Conservation (phyloP, 106 monocot species). For the Apostasia ramifera region DNA sequence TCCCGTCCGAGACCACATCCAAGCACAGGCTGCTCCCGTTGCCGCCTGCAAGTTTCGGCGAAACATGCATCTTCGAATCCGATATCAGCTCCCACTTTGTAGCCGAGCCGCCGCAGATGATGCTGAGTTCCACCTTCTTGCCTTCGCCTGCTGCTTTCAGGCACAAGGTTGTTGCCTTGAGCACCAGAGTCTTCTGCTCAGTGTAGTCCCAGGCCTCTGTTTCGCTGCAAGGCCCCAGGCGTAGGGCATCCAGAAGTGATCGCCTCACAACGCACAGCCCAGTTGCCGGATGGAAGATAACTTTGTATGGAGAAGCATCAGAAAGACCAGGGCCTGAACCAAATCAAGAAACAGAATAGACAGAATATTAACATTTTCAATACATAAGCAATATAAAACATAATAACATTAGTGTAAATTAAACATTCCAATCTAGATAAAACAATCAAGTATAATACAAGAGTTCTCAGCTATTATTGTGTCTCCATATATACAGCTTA, state of each 20-base stretch:
- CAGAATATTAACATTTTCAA: too few species aligned
- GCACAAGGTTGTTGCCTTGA: not conserved
- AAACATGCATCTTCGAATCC: conserved; percentile 12
- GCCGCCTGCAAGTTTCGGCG: not conserved
- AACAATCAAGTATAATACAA: too few species aligned
- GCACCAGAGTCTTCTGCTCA: not conserved
- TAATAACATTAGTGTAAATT: too few species aligned
- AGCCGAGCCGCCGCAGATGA: not conserved
- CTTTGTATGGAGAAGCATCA: conserved; percentile 18
- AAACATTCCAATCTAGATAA: too few species aligned
- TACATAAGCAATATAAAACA: too few species aligned
- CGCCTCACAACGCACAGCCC: conserved; percentile 48
- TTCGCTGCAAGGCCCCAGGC: conserved; percentile 42
- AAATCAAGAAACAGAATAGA: not conserved
- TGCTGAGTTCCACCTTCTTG: not conserved
- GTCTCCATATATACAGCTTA: too few species aligned
- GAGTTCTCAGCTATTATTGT: too few species aligned
- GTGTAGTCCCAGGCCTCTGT: conserved; percentile 60
- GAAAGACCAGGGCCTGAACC: conserved; percentile 52
- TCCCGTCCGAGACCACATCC: conserved; percentile 7
- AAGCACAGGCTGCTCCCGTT: conserved; percentile 1
- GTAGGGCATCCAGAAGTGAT: conserved; percentile 11
- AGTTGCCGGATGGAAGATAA: conserved; percentile 69
- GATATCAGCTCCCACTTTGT: conserved; percentile 13
- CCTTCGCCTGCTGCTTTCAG: conserved; percentile 5